phyloP scores from a whole-genome alignment of 2,329 filamentous ascomycete genomes.

The Venturia aucupariae region DNA sequence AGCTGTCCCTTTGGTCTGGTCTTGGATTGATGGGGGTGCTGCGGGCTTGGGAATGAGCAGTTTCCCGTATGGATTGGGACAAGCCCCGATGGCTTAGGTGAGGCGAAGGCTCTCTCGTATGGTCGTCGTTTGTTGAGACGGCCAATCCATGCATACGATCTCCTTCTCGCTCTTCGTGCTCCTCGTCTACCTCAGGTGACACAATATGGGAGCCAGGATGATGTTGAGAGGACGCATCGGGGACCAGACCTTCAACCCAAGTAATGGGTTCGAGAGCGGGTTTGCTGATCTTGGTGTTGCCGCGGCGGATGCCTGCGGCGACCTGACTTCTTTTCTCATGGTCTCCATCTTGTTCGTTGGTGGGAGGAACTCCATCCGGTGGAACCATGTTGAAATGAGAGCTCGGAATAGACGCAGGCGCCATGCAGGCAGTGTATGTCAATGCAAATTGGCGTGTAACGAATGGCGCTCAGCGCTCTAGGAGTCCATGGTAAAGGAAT shows the following conservation, averaged over 20 bases:
- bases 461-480: slow-evolving; percentile 2
- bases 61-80: neutral
- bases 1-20: slow-evolving; percentile 4
- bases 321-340: neutral
- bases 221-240: slow-evolving; percentile 3
- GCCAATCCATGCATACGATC: slow-evolving; percentile 1
- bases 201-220: slow-evolving; percentile 6
- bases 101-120: neutral
- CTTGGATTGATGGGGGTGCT: neutral
- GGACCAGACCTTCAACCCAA: slow-evolving; percentile 12
- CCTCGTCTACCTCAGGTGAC: neutral
- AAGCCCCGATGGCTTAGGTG: neutral
- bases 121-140: slow-evolving; percentile 4
- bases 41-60: neutral
- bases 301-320: slow-evolving; percentile 15
- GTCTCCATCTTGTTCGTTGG: neutral
- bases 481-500: slow-evolving; percentile 1
- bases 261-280: slow-evolving; percentile 16
- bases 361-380: neutral
- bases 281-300: slow-evolving; percentile 14
- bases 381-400: slow-evolving; percentile 11
- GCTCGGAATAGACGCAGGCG: slow-evolving; percentile 8
- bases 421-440: slow-evolving; percentile 4
- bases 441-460: slow-evolving; percentile 1
- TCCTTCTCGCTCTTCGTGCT: neutral